A percentile compares a stretch with the other conserved stretches of the same genome.
Conservation (phyloP, 257 asterid genomes). For the Euphrasia confusa region DNA sequence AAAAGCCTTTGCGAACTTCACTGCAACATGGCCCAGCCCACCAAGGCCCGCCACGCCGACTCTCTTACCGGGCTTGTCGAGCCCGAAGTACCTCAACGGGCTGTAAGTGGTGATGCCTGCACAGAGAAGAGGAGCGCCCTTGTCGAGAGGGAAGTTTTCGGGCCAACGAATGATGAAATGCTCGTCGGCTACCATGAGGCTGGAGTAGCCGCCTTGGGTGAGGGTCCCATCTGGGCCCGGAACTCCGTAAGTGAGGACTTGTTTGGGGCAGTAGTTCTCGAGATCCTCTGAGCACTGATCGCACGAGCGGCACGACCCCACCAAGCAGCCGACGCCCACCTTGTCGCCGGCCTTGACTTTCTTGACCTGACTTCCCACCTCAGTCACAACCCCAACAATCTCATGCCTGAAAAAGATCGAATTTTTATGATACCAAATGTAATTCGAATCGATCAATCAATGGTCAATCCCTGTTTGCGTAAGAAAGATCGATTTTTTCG, state of each 20-base stretch:
- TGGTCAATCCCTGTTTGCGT: too few relatives aligned
- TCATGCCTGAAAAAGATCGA: conserved; percentile 32
- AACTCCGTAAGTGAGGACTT: conserved; percentile 26
- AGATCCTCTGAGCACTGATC: conserved; percentile 29
- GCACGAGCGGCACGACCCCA: conserved; percentile 38
- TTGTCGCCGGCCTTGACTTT: conserved; percentile 37
- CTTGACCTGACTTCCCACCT: conserved; percentile 38
- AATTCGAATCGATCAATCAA: too few relatives aligned
- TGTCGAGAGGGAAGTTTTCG: conserved; percentile 35
- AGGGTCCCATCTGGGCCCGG: conserved; percentile 30
- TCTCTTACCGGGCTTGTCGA: conserved; percentile 34
- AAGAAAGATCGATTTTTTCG: too few relatives aligned
- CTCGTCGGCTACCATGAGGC: conserved; percentile 34
- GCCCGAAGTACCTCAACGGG: conserved; percentile 35
- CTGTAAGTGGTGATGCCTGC: conserved; percentile 45
- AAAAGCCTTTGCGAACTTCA: conserved; percentile 44
- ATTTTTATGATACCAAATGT: too few relatives aligned
- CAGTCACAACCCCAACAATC: conserved; percentile 34
- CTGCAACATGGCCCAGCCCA: conserved; percentile 40
- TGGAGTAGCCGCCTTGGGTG: conserved; percentile 43
- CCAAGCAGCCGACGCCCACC: conserved; percentile 38
- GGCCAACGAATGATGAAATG: conserved; percentile 38
- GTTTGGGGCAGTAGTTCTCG: conserved; percentile 35
- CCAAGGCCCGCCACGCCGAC: conserved; percentile 36
- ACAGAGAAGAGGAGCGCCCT: conserved; percentile 37